Percentiles rank a stretch among this genome's conserved stretches.
Evolutionary conservation across 768 basidiomycete species (phyloP).

Genomic region (Inosperma sp.): DNA sequence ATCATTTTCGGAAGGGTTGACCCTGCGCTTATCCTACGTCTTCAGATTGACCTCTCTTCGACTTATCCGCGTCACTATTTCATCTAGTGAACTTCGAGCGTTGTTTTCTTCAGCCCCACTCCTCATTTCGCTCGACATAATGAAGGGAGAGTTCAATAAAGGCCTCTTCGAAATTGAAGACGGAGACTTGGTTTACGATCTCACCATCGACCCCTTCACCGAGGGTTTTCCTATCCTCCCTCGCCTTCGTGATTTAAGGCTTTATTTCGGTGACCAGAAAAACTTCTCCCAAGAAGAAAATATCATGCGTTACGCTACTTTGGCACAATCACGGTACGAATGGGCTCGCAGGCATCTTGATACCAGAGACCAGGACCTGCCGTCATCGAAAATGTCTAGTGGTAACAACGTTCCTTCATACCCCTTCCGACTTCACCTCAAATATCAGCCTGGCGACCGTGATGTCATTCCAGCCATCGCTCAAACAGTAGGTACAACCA

Average conservation of each 20-base stretch:
- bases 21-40: not conserved
- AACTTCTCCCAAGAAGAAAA: not conserved
- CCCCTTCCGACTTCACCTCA: not conserved
- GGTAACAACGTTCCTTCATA: no score
- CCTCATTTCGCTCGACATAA: not conserved
- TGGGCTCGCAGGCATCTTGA: not conserved
- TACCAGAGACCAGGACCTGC: no score
- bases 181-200: not conserved
- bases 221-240: not conserved
- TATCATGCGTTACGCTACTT: not conserved
- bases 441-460: not conserved
- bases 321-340: not conserved
- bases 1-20: no score
- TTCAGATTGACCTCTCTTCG: not conserved
- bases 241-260: not conserved
- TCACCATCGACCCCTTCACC: not conserved
- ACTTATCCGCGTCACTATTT: not conserved
- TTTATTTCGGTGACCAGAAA: not conserved
- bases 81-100: not conserved
- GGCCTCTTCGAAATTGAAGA: not conserved
- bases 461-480: not conserved
- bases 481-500: not conserved
- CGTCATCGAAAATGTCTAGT: no score
- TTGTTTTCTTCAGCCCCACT: not conserved
- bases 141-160: not conserved